Base-by-base conservation (phyloP, 2,329 filamentous ascomycete species). In the Alternaria angustiovoidea region DNA sequence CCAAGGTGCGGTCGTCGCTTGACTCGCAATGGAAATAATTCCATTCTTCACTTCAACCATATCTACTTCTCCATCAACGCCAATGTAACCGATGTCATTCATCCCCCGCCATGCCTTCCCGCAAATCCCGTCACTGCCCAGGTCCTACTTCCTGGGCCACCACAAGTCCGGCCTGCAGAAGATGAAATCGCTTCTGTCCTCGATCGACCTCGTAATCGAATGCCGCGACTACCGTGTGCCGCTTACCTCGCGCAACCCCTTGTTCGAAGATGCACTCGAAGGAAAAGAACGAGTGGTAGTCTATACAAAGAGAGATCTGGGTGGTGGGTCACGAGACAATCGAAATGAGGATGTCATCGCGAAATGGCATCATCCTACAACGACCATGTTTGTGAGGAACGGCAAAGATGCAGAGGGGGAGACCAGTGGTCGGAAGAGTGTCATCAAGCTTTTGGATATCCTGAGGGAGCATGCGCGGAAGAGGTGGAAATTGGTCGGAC, bases 131-230 rank as follows among this genome's bases (percentile, higher is more conserved):
- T 91, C 89, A 53, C 89, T 98, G 62, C 90, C 91, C 39, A 89
- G 92, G 66, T 95, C 94, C 60, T 99, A 98, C 81, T 99, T 92
- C 81, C 86, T 98, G 47, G 95, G 95, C 63, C 95, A 99, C 81
- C 95, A 99, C 83, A 87, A 88, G 62, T 86, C 91, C 9, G 95
- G 92, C 16, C 84, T 97, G 32, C 83, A 86, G 48, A 90, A 91
- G 76, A 97, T 98, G 90, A 91, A 92, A 76, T 87, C 87, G 39
- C 85, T 91, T 75, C 86, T 99, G 49, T 88, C 89, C 28, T 89
- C 88, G 64, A 91, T 97, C 71, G 91, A 94, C 73, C 88, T 98
- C 43, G 88, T 99, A 54, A 87, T 99, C 74, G 95, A 99, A 82
- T 97, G 94, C 78, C 91, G 95, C 74, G 95, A 99, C 82, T 93